phyloP scores from a whole-genome alignment of 169 alveolate genomes.

The Babesia bovis region DNA sequence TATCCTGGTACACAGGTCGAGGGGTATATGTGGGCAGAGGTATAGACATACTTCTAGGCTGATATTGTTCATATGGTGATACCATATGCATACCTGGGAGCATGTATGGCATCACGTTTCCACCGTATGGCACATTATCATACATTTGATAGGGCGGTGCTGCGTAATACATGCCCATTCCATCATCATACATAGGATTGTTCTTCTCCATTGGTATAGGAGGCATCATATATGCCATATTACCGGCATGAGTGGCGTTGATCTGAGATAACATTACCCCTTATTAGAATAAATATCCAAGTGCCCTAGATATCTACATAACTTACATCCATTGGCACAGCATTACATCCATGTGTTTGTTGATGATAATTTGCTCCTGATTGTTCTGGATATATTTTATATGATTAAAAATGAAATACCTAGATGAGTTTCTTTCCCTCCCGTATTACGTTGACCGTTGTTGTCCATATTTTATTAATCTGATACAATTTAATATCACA shows the following conservation, averaged over 20 bases:
- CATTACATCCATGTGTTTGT: conserved; percentile 1
- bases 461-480: conserved; percentile 4
- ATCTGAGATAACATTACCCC: background rate
- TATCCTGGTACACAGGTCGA: conserved; percentile 2
- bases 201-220: conserved; percentile 30
- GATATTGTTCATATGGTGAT: conserved; percentile 45
- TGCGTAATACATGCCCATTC: conserved; percentile 41
- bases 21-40: conserved; percentile 1
- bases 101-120: conserved; percentile 30
- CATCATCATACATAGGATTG: conserved; percentile 38
- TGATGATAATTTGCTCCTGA: background rate
- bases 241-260: conserved; percentile 10
- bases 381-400: background rate
- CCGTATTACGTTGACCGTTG: conserved; percentile 8
- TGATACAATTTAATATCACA: too few species aligned
- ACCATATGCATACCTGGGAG: conserved; percentile 15
- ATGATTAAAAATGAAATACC: background rate
- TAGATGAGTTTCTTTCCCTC: conserved; percentile 1
- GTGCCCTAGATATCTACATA: background rate
- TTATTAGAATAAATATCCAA: too few species aligned
- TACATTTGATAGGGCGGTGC: conserved; percentile 33
- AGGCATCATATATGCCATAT: conserved; percentile 46
- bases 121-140: conserved; percentile 12
- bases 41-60: conserved; percentile 1
- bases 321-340: conserved; percentile 22